phyloP scores from a whole-genome alignment of 225 moss, liverwort and hornwort genomes.

The Ulota crispa region DNA sequence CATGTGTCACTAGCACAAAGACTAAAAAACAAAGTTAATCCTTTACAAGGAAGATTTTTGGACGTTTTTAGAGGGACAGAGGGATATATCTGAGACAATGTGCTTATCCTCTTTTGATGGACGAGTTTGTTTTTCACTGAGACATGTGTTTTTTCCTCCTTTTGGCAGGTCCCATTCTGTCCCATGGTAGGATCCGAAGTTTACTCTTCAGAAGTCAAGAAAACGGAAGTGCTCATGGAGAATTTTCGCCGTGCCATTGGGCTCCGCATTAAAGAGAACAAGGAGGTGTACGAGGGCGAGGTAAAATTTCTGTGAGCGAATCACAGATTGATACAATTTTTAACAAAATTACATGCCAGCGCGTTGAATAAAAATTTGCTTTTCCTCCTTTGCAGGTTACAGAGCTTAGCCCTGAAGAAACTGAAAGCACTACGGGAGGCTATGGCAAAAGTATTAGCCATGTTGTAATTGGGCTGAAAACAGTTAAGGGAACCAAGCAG shows the following conservation, averaged over 20 bases:
- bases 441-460: conserved; percentile 95
- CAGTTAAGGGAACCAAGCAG: conserved; percentile 89
- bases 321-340: not conserved
- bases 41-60: no score
- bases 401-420: conserved; percentile 78
- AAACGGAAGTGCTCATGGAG: conserved; percentile 93
- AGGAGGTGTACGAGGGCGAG: conserved; percentile 95
- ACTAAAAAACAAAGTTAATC: no score
- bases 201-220: conserved; percentile 93
- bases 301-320: conserved; percentile 26
- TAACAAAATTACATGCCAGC: not conserved
- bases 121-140: conserved; percentile 16
- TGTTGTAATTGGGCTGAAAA: conserved; percentile 88
- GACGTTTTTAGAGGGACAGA: no score
- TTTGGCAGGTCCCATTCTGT: conserved; percentile 76
- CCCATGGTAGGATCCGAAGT: conserved; percentile 97
- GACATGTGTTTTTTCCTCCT: conserved; percentile 17
- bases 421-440: conserved; percentile 84
- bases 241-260: conserved; percentile 89
- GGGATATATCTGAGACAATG: no score
- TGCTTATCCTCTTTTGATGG: no score
- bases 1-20: no score
- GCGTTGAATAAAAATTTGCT: not conserved
- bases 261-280: conserved; percentile 88
- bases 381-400: conserved; percentile 52